Evolutionary conservation across 2,329 filamentous ascomycete species (phyloP), one percentile per base, ranked within the genome.

Genomic region (Rachicladosporium sp.): DNA sequence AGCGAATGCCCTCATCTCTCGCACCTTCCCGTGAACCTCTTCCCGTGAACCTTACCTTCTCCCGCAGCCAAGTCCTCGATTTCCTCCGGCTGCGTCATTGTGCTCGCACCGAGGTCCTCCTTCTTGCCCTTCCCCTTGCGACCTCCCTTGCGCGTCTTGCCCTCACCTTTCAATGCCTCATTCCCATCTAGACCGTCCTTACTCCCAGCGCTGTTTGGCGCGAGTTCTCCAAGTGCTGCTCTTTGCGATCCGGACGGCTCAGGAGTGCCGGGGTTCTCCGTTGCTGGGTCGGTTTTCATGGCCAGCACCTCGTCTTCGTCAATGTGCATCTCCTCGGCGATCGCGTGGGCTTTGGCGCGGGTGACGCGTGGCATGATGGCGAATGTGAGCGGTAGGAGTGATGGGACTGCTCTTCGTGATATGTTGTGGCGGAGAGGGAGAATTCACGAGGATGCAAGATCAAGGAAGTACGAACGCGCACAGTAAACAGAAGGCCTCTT

Each of bases 171-270:
- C 6, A 51, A 45, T 10, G 34, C 41, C 43, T 59, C 23, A 27
- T 59, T 38, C 57, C 52, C 13, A 51, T 48, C 31, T 49, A 43
- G 27, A 15, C 31, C 13, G 1, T 42, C 33, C 21, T 42, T 47
- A 37, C 45, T 50, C 21, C 48, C 46, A 12, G 47, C 49, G 35
- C 52, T 53, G 41, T 59, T 67, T 10, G 55, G 51, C 13, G 60
- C 58, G n/a, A 68, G 57, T 32, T 66, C 61, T 39, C 58, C 56
- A 35, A 67, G 50, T 15, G 60, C 56, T 37, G 51, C 48, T 49
- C 63, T 62, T 36, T 60, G 23, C 23, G 23, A 27, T 27, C 23
- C 54, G 6, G 45, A 45, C 36, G 41, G 12, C 19, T 35, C 38
- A 15, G 36, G 41, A 29, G 34, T 44, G 12, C 41, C 42, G 13